Evolutionary conservation across 1,284 basidiomycete species (phyloP), one percentile per base, ranked within the genome.

Genomic region (Apiotrichum siamense): DNA sequence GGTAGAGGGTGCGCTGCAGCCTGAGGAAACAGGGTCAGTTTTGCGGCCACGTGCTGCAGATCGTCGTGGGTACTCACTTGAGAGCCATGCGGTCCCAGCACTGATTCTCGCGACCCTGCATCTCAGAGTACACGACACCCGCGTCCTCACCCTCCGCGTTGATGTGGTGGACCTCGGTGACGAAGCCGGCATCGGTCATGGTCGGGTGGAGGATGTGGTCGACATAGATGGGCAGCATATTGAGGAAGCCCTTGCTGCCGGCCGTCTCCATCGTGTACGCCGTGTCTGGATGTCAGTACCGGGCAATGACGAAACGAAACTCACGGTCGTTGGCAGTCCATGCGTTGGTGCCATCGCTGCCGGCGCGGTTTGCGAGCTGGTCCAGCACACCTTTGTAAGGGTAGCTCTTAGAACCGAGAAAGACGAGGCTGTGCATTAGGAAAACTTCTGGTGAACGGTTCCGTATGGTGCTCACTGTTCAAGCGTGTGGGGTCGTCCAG

Each of bases 171-270:
- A 93, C 87, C 77, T 98, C 94, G 12, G 96, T 98, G 13, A 88
- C 79, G 63, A 91, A 97, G 40, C 90, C 89, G 47, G 87, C 83
- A 57, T 90, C 81, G 7, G 90, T 93, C 55, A 98, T 83, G 0
- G 93, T 97, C 4, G 96, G 93, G 73, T 96, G 94, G 44, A 99
- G 81, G 58, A 98, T 89, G 70, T 99, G 96, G 73, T 99, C 96
- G 36, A 98, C 79, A 70, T 92, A 99, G 59, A 98, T 86, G 60
- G 94, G 94, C 20, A 98, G 78, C 55, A 98, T 82, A 63, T 93
- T 87, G 36, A 98, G 77, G 70, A 99, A 97, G 2, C 96, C 96
- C 66, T 96, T 88, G 54, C 87, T 85, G 53, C 96, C 96, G 17
- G 96, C 96, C 3, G 94, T 98, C n/a, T 88, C 88, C 57, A 96